A percentile compares a stretch with the other conserved stretches of the same genome.
These are phyloP conservation scores for Aspergillaceae sp. DNA, from an alignment of 2,329 filamentous ascomycete genomes.

Conservation along the genomic window DNA sequence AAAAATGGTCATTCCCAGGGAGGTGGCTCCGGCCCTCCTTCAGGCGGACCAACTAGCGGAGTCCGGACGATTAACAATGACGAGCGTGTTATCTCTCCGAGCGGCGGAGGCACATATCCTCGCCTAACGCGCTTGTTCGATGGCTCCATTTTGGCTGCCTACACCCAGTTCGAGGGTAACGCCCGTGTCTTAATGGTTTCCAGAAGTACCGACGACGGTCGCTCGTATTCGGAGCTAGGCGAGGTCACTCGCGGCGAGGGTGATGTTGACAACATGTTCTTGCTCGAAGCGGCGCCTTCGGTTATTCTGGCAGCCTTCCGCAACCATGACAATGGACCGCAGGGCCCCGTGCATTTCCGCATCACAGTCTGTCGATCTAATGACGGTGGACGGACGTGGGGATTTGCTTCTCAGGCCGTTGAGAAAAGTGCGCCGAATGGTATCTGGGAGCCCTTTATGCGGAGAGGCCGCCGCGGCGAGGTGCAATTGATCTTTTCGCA, in stretches of 20 bases:
- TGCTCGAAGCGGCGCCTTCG: conserved; percentile 32
- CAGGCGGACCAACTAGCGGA: conserved; percentile 3
- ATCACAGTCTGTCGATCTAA: conserved; percentile 43
- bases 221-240: conserved; percentile 32
- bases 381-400: conserved; percentile 39
- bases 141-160: conserved; percentile 40
- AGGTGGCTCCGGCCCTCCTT: background rate
- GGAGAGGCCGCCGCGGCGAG: conserved; percentile 28
- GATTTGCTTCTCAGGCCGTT: conserved; percentile 37
- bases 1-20: background rate
- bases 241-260: conserved; percentile 38
- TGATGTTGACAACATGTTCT: conserved; percentile 42
- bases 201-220: conserved; percentile 38
- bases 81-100: conserved; percentile 27
- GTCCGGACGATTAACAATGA: conserved; percentile 23
- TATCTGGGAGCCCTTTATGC: conserved; percentile 46
- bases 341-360: conserved; percentile 36
- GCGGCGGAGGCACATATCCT: conserved; percentile 39
- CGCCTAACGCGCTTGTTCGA: conserved; percentile 39
- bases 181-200: conserved; percentile 37
- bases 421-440: conserved; percentile 34
- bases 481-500: conserved; percentile 42
- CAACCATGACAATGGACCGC: conserved; percentile 36
- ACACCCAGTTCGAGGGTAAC: conserved; percentile 34
- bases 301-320: conserved; percentile 42